These are phyloP conservation scores for Calonectria crousiana DNA, from an alignment of 2,329 filamentous ascomycete species.

Conservation along the genomic window DNA sequence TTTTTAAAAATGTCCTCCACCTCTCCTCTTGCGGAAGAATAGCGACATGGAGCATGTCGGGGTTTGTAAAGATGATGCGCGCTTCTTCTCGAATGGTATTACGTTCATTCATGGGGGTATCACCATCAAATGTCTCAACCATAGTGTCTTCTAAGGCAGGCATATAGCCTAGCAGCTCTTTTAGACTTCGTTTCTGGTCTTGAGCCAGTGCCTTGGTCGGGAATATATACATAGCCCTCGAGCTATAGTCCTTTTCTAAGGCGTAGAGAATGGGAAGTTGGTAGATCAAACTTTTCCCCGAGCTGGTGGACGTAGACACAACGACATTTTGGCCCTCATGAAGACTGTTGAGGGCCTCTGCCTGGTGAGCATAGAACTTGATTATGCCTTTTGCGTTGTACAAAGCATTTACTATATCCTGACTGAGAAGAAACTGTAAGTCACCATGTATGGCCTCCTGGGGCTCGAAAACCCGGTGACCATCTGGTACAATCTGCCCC, in stretches of 20 bases:
- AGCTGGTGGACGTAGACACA: constrained; percentile 94
- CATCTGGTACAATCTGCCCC: constrained; percentile 92
- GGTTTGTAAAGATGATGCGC: constrained; percentile 96
- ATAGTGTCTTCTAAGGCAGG: constrained; percentile 78
- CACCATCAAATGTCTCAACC: constrained; percentile 96
- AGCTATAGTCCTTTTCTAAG: constrained; percentile 80
- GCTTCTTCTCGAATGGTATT: constrained; percentile 88
- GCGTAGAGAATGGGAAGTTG: constrained; percentile 92
- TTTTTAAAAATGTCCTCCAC: constrained; percentile 90
- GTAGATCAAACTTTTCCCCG: constrained; percentile 98
- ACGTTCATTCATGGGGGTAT: constrained; percentile 85
- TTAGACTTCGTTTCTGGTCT: constrained; percentile 90
- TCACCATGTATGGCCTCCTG: constrained; percentile 87
- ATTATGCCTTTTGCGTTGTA: constrained; percentile 93
- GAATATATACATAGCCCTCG: constrained; percentile 96
- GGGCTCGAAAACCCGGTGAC: constrained; percentile 89
- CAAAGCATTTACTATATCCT: constrained; percentile 92
- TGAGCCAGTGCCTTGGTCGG: constrained; percentile 97
- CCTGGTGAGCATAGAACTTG: constrained; percentile 89
- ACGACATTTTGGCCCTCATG: constrained; percentile 88
- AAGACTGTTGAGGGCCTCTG: constrained; percentile 91
- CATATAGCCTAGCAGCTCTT: constrained; percentile 86
- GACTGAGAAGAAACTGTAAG: constrained; percentile 86
- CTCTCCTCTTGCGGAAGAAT: constrained; percentile 91
- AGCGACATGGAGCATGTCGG: constrained; percentile 96